These are phyloP conservation scores for Hypoxylon sp. DNA, from an alignment of 2,329 filamentous ascomycete genomes.

Conservation along the genomic window DNA sequence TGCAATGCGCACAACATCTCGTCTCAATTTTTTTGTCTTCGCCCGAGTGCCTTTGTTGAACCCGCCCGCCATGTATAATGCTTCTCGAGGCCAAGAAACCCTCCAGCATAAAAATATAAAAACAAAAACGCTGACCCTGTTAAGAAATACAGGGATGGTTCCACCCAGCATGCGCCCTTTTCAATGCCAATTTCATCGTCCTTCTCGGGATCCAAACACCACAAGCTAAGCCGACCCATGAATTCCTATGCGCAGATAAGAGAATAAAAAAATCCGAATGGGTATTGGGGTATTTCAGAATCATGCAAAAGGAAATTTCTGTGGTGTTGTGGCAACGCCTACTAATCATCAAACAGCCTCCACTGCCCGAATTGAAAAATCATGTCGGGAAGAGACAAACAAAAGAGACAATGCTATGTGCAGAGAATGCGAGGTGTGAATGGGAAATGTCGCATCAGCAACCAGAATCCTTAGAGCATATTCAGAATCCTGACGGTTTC, in stretches of 20 bases:
- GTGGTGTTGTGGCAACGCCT: constrained; percentile 3
- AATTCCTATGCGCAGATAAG: constrained; percentile 25
- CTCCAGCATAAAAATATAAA: constrained; percentile 15
- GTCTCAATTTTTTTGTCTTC: constrained; percentile 32
- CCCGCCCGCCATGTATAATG: constrained; percentile 37
- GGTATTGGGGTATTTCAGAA: constrained; percentile 45
- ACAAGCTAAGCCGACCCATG: constrained; percentile 24
- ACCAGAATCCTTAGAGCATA: neutral
- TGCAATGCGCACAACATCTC: constrained; percentile 26
- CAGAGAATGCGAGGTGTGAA: constrained; percentile 22
- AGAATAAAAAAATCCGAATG: constrained; percentile 29
- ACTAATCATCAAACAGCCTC: constrained; percentile 11
- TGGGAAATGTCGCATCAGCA: neutral
- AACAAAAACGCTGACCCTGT: constrained; percentile 26
- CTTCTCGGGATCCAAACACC: constrained; percentile 31
- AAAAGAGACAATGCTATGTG: constrained; percentile 21
- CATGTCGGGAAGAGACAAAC: constrained; percentile 12
- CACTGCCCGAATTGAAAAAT: constrained; percentile 17
- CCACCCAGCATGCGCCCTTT: constrained; percentile 42
- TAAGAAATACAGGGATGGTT: constrained; percentile 25
- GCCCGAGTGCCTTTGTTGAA: constrained; percentile 32
- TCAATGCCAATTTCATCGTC: constrained; percentile 44
- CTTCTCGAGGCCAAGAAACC: constrained; percentile 27
- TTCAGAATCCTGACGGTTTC: constrained; percentile 15
- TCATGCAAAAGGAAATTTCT: constrained; percentile 29